Conservation (phyloP, 805 yeast species). For the Helenozyma baotianmanensis region DNA sequence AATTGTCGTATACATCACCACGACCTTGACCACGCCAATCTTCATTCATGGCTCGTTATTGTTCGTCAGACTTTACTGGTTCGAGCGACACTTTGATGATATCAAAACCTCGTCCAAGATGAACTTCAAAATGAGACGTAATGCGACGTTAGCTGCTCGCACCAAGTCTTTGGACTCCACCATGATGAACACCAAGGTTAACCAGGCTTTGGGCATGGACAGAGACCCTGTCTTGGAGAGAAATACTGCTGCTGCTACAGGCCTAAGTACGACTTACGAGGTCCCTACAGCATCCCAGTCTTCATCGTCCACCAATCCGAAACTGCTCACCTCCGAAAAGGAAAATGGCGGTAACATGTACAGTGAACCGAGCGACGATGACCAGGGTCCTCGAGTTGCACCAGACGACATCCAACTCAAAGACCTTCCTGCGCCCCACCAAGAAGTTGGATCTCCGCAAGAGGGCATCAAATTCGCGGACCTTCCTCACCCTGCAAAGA, state of each 20-base stretch:
- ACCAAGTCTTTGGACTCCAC: constrained; percentile 30
- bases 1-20: constrained; percentile 56
- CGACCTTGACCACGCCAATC: constrained; percentile 78
- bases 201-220: constrained; percentile 25
- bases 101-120: constrained; percentile 74
- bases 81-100: constrained; percentile 79
- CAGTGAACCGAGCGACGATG: constrained; percentile 43
- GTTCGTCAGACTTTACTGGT: constrained; percentile 80
- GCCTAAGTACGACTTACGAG: background rate
- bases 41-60: constrained; percentile 78
- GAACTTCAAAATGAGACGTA: constrained; percentile 77
- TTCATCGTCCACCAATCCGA: constrained; percentile 10
- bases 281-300: constrained; percentile 11
- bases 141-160: constrained; percentile 63
- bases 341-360: constrained; percentile 22
- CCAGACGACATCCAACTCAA: background rate
- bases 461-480: constrained; percentile 53
- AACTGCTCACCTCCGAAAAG: constrained; percentile 5
- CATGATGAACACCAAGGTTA: constrained; percentile 25
- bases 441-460: too few relatives aligned
- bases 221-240: background rate
- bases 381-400: constrained; percentile 8
- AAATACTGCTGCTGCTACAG: background rate
- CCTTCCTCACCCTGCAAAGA: constrained; percentile 51
- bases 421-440: background rate